Conservation (phyloP, 345 rosid species). For the Syzygium oleosum region DNA sequence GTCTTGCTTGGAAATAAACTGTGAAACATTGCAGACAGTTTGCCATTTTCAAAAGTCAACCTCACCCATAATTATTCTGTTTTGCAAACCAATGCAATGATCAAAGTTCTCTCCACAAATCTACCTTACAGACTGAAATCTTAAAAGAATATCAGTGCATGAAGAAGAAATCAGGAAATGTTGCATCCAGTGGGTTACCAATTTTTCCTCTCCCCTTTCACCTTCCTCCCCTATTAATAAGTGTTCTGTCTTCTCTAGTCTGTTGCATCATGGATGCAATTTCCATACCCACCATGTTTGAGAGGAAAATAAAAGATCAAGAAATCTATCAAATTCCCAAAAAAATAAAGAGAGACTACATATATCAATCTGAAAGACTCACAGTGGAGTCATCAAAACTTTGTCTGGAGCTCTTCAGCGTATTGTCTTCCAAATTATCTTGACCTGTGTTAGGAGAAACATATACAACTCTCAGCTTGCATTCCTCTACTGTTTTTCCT, state of each 20-base stretch:
- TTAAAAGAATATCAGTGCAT: not conserved
- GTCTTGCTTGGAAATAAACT: not conserved
- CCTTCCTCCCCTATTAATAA: not conserved
- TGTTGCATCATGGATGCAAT: not conserved
- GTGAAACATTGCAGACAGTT: not conserved
- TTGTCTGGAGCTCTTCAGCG: conserved; percentile 24
- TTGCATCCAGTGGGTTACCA: not conserved
- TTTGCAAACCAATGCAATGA: not conserved
- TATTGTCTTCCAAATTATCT: conserved; percentile 47
- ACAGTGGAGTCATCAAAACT: conserved; percentile 56
- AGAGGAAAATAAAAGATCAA: not conserved
- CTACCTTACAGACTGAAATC: not conserved
- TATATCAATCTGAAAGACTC: conserved; percentile 19
- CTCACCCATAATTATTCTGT: not conserved
- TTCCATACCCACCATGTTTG: not conserved
- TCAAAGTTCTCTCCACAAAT: not conserved
- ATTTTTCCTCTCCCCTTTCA: not conserved
- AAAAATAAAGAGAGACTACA: not conserved
- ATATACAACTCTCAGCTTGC: conserved; percentile 83
- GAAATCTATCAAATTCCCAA: not conserved
- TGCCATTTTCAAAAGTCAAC: not conserved
- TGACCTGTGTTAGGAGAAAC: conserved; percentile 37
- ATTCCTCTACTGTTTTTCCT: conserved; percentile 66
- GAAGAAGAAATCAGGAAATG: not conserved
- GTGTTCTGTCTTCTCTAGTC: not conserved